Base-by-base conservation (phyloP, 208 protist genomes). In the Trichomonas gallinae region DNA sequence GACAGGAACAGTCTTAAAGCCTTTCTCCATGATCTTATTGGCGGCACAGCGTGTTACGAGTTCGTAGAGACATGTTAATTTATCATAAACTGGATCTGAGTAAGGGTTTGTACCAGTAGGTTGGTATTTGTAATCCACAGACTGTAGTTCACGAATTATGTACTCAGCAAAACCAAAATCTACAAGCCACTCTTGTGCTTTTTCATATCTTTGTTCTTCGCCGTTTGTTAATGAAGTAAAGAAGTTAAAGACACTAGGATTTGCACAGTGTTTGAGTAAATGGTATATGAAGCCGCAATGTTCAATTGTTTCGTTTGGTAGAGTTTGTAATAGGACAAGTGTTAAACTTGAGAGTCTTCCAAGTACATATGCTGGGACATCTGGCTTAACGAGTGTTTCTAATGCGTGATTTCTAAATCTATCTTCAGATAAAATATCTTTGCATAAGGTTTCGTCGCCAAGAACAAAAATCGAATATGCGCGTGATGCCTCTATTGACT, bases 171-270 rank as follows among this genome's bases (percentile, higher is more conserved):
- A 58, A 58, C 87, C 87, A 13, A 93, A 48, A 31, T 93, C 87
- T 38, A 48, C 44, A 26, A 93, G 87, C 87, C 40, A 51, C 15
- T 51, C 13, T 51, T 93, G 87, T 38, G 87, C 44, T 48, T n/a
- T 23, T 38, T 51, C 26, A 93, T 36, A 48, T 51, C 17, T 93
- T 34, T 38, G 40, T 48, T 93, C 87, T 48, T 48, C 87, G 21
- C 44, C 40, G 46, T 72, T 72, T 31, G 40, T 48, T 11, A 93
- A n/a, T 48, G 87, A 40, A 34, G 13, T 38, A 31, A 93, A 93
- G 36, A 93, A 93, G 44, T 93, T 93, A 26, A 51, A 93, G 17
- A 93, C 87, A 26, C 87, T 51, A 2, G 87, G 87, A 93, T 93
- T 93, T 34, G 15, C 87, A 58, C 87, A 93, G 38, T 93, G 44